These are phyloP conservation scores for Sporisorium iseilematis-ciliati DNA, from an alignment of 1,284 basidiomycete species.

Conservation along the genomic window DNA sequence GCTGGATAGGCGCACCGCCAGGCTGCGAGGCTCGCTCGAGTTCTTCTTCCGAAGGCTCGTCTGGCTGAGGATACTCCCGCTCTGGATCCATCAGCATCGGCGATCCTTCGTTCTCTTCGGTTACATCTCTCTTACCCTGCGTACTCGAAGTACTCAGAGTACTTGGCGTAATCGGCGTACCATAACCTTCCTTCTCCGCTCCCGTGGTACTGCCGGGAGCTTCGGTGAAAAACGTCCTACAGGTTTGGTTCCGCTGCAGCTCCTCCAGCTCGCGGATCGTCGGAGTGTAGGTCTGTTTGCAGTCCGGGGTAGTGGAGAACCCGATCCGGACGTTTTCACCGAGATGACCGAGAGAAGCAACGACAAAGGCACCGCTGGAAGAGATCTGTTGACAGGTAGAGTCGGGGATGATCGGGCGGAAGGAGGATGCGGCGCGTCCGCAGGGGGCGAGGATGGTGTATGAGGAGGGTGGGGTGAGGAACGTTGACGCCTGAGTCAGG, in stretches of 20 bases:
- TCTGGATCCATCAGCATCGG: no score
- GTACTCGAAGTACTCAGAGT: no score
- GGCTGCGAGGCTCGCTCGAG: no score
- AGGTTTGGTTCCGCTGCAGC: background rate
- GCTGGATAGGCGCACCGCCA: no score
- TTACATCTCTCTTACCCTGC: no score
- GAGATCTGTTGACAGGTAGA: slow-evolving; percentile 26
- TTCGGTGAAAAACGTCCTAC: background rate
- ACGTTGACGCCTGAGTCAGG: slow-evolving; percentile 5
- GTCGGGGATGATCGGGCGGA: slow-evolving; percentile 22
- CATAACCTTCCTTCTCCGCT: background rate
- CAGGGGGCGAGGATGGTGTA: slow-evolving; percentile 22
- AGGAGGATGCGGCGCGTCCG: background rate
- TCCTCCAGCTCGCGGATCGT: background rate
- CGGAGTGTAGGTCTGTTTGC: slow-evolving; percentile 20
- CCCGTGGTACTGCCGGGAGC: background rate
- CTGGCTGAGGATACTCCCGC: no score
- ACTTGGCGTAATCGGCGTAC: no score
- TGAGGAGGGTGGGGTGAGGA: background rate
- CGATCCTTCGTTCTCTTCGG: no score
- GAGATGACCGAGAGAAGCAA: background rate
- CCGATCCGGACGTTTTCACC: slow-evolving; percentile 1
- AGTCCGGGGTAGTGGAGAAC: slow-evolving; percentile 23
- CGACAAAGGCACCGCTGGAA: slow-evolving; percentile 19
- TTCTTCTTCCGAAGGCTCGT: no score